A percentile compares a stretch with the other conserved stretches of the same genome.
Conservation (phyloP, 768 basidiomycete species). For the Russula ochroleuca region DNA sequence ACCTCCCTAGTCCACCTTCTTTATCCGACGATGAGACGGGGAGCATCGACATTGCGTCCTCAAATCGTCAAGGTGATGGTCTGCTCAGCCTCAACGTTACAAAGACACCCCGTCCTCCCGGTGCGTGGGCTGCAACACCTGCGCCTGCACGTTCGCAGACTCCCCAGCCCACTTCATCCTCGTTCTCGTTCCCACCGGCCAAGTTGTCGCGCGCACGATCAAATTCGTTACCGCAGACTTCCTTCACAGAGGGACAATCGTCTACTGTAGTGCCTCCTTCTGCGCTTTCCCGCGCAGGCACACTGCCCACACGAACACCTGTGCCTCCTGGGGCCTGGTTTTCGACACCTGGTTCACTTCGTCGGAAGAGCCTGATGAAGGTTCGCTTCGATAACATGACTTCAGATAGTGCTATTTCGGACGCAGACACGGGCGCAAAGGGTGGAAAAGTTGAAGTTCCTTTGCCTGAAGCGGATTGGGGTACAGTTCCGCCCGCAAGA, state of each 20-base stretch:
- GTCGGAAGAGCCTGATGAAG: slow-evolving; percentile 56
- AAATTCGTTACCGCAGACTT: slow-evolving; percentile 26
- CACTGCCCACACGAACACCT: slow-evolving; percentile 38
- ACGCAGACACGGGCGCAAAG: slow-evolving; percentile 26
- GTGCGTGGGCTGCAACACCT: slow-evolving; percentile 45
- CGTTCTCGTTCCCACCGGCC: slow-evolving; percentile 2
- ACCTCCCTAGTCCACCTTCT: slow-evolving; percentile 63
- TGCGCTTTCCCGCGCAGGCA: slow-evolving; percentile 18
- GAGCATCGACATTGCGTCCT: slow-evolving; percentile 33
- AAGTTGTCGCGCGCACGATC: slow-evolving; percentile 19
- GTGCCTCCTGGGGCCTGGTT: slow-evolving; percentile 45
- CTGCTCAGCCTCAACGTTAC: slow-evolving; percentile 34
- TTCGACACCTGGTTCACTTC: slow-evolving; percentile 46
- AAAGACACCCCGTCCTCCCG: slow-evolving; percentile 47
- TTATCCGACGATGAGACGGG: slow-evolving; percentile 47
- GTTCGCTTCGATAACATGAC: slow-evolving; percentile 62
- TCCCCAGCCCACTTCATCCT: slow-evolving; percentile 11
- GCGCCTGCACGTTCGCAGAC: slow-evolving; percentile 29
- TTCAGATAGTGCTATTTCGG: slow-evolving; percentile 34
- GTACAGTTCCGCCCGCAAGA: background rate
- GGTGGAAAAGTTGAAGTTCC: background rate
- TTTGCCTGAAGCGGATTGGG: slow-evolving; percentile 20
- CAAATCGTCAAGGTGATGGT: slow-evolving; percentile 25
- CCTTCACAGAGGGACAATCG: slow-evolving; percentile 3
- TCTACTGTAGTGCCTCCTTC: slow-evolving; percentile 1